Percentiles rank a stretch among this genome's conserved stretches.
Conservation (phyloP, 306 rosid species). For the Malus orientalis region DNA sequence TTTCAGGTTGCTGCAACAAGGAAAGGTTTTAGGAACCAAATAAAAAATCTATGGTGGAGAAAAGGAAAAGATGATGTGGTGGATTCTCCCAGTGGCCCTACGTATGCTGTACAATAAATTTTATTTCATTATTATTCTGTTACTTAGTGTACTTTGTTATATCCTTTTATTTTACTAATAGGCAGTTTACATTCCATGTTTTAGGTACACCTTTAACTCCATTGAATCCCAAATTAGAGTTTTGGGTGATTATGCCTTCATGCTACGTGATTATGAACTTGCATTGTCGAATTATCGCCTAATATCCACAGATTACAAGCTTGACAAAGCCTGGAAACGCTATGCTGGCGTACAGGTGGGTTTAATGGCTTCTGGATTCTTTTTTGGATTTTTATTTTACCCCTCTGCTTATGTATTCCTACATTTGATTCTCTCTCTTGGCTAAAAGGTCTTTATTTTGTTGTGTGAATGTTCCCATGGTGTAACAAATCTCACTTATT, state of each 20-base stretch:
- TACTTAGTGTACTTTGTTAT: background rate
- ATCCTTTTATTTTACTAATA: constrained; percentile 26
- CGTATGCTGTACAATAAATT: constrained; percentile 39
- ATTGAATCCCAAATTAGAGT: constrained; percentile 92
- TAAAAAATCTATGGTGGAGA: constrained; percentile 98
- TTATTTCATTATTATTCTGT: constrained; percentile 4
- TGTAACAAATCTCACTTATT: constrained; percentile 11
- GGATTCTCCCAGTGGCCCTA: constrained; percentile 70
- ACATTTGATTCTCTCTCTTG: background rate
- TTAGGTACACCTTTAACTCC: constrained; percentile 85
- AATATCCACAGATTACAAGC: constrained; percentile 95
- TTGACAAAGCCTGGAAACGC: constrained; percentile 98
- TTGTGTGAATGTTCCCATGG: constrained; percentile 5
- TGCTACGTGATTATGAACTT: constrained; percentile 95
- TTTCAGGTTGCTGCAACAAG: constrained; percentile 86
- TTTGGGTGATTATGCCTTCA: constrained; percentile 97
- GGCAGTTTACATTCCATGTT: constrained; percentile 28
- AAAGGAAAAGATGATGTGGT: constrained; percentile 89
- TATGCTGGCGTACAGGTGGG: constrained; percentile 93
- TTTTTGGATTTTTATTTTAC: background rate
- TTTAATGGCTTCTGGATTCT: background rate
- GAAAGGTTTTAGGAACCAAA: constrained; percentile 89
- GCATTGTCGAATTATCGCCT: constrained; percentile 92
- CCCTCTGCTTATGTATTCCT: background rate
- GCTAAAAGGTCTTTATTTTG: background rate